Base-by-base conservation (phyloP, 768 basidiomycete genomes). In the Roridomyces roridus region DNA sequence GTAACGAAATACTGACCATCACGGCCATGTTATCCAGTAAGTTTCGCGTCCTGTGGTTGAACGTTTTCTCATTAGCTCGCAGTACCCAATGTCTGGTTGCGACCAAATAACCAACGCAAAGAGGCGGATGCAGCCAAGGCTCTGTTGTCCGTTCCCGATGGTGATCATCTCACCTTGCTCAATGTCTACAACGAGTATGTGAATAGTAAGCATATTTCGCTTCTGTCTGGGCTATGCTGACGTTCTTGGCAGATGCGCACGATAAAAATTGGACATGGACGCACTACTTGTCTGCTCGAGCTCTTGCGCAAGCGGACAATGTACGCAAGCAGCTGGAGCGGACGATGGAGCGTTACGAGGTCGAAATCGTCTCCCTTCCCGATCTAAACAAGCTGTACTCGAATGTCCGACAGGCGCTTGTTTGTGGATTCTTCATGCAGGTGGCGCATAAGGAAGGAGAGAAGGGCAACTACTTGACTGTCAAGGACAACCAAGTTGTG, bases 361-460 rank as follows among this genome's bases (percentile, higher is more conserved):
- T 96, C 29, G 89, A 90, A 25, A 69, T 95, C 20, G 71, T 94
- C 24, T 87, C 87, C 7, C 79, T 85, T 2, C 71, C 70, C 24
- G 89, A 94, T 62, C 84, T 90, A 64, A 80, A 79, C 67, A 91
- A 88, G 68, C 83, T 89, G 60, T 89, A 85, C 70, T 60, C 75
- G 49, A 88, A 88, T 63, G 87, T 98, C 52, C 85, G 94, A 24
- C 87, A 88, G 72, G 89, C 90, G 0, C 79, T 98, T 20, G 89
- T 92, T 5, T 91, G 89, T 64, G 97, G 96, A 2, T 99, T 92
- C 81, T 99, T 98, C 76, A 98, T 97, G 96, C 96, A 98, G 69
- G 86, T 94, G 12, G 97, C 96, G 7, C 94, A 97, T 72, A 92
- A 92, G 70, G 94, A 96, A 68, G 92, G 93, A 4, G 92, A 94